These are phyloP conservation scores for Acaromyces ingoldii DNA, from an alignment of 1,284 basidiomycete species.

Conservation along the genomic window DNA sequence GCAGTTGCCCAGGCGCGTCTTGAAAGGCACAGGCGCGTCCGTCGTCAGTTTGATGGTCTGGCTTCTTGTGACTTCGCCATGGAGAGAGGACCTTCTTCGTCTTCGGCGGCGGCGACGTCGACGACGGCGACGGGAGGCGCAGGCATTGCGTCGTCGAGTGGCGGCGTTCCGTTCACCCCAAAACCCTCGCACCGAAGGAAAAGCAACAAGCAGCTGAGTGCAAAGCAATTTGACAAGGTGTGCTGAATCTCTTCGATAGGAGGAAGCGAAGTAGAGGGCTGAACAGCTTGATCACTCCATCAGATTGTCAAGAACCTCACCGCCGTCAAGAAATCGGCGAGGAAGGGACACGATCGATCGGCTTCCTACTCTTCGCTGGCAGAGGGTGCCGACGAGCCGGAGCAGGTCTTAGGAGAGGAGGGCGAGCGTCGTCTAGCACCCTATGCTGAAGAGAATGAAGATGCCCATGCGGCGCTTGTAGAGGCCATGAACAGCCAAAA, in stretches of 20 bases:
- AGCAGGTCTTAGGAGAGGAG: constrained; percentile 21
- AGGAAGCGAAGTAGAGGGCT: neutral
- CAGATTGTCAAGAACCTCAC: constrained; percentile 29
- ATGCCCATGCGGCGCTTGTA: neutral
- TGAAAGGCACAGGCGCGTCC: too few relatives aligned
- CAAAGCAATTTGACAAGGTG: constrained; percentile 38
- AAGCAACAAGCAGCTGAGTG: constrained; percentile 22
- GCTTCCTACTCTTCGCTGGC: constrained; percentile 17
- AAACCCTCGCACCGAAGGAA: neutral
- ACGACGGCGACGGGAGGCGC: too few relatives aligned
- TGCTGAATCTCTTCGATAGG: neutral
- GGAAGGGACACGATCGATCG: constrained; percentile 16
- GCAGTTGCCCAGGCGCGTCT: too few relatives aligned
- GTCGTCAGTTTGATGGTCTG: too few relatives aligned
- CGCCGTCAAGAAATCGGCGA: constrained; percentile 21
- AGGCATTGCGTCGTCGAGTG: too few relatives aligned
- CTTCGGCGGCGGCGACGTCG: too few relatives aligned
- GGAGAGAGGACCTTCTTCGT: too few relatives aligned
- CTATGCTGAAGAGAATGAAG: constrained; percentile 9
- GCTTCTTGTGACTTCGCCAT: too few relatives aligned
- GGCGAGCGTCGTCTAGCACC: constrained; percentile 17
- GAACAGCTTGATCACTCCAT: neutral
- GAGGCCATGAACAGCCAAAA: too few relatives aligned
- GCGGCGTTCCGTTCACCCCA: neutral
- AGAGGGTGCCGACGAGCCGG: neutral